Base-by-base conservation (phyloP, 2,329 filamentous ascomycete species). In the Hypomyces rosellus region DNA sequence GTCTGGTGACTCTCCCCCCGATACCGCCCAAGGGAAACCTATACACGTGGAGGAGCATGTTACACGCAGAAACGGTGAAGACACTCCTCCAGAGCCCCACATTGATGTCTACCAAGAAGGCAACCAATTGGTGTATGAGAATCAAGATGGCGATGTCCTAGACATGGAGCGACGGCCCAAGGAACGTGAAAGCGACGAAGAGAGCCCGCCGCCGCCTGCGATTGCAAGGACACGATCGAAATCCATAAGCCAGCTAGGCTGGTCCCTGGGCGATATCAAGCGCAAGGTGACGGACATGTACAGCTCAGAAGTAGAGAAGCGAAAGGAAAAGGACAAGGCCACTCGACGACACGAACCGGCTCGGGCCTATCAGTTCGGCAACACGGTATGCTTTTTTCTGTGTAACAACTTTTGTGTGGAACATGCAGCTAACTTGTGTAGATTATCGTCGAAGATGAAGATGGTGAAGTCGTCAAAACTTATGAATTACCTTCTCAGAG, bases 381-480 rank as follows among this genome's bases (percentile, higher is more conserved):
- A 89, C 63, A 91, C 79, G 40, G 81, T 83, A 74, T 65, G 78
- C n/a, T n/a, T 65, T 34, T 5, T 13, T 20, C 3, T 50, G 34
- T 33, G 25, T 42, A n/a, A 40, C 34, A 16, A 12, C 3, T 11
- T 7, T n/a, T n/a, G n/a, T 34, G 37, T 15, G 16, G 37, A 12
- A n/a, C 37, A 11, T 16, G 8, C 22, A 18, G 18, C 39, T 15
- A 40, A 18, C 34, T 40, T 15, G 5, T 34, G 47, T 15, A 88
- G 72, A 89, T 95, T 56, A 92, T 95, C 63, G 86, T 95, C 14
- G 88, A 95, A 69, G 88, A 95, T 55, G 86, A 88, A 65, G 85
- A 91, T 59, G 88, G 88, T 40, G 89, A 95, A 64, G 89, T 95
- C 33, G 80, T 95, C 64, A 91, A 91, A 71, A 84, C 88, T 50